Conservation (phyloP, 2,329 filamentous ascomycete species). For the Ophiostoma piceae region DNA sequence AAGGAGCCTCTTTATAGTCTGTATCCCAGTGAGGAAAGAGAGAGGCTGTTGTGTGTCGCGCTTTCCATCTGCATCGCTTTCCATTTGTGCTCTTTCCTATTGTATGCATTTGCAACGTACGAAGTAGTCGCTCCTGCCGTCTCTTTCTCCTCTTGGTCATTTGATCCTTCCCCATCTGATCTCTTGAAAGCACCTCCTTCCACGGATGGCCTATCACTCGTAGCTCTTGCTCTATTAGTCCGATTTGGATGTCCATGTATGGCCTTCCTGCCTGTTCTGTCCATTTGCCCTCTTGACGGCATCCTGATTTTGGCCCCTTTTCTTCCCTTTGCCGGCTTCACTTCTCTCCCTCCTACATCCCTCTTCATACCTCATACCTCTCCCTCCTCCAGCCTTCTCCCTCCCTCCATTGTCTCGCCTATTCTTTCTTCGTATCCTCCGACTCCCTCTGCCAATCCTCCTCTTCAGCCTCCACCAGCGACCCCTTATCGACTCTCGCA, state of each 20-base stretch:
- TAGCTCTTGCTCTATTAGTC: not conserved
- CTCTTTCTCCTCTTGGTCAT: not conserved
- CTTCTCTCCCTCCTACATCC: not conserved
- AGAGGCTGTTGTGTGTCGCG: not conserved
- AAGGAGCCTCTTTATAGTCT: not conserved
- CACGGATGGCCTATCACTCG: no score
- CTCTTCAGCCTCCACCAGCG: not conserved
- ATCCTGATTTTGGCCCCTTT: not conserved
- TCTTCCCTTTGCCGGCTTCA: not conserved
- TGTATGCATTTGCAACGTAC: not conserved
- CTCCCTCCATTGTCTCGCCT: not conserved
- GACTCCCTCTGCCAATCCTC: not conserved
- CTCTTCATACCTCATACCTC: not conserved
- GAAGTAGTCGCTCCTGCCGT: not conserved
- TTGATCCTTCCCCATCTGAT: not conserved
- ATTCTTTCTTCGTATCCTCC: not conserved
- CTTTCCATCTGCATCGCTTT: not conserved
- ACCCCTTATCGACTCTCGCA: slow-evolving; percentile 15
- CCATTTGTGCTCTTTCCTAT: not conserved
- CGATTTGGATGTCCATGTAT: not conserved
- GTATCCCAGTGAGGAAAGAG: not conserved
- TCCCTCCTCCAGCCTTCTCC: not conserved
- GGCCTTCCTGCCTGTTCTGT: not conserved
- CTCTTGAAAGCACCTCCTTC: not conserved
- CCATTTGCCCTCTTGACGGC: slow-evolving; percentile 1